Evolutionary conservation across 768 basidiomycete genomes (phyloP), one percentile per base, ranked within the genome.

Genomic region (Candolleomyces aberdarensis): DNA sequence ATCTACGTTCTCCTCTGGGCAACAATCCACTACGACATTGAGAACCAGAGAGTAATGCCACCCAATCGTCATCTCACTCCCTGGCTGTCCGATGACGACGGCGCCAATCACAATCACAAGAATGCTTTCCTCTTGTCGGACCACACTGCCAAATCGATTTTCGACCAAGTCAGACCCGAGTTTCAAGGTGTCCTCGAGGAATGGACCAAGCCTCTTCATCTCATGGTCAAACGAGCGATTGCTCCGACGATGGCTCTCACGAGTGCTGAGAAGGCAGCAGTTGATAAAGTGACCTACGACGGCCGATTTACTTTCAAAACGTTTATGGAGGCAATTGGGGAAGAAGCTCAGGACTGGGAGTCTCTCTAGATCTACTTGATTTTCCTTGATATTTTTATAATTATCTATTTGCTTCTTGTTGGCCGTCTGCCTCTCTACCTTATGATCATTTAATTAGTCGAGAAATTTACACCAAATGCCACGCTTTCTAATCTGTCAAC

Each of bases 1-100:
- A 57, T 66, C 39, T 68, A 70, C 36, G 61, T 72, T 39, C 63
- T 70, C 14, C 13, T 70, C 19, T 69, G 66, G 67, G 66, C 64
- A 1, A 59, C 61, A 4, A 44, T 64, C 3, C 57, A 40, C 29
- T 58, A 58, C 36, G 44, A 58, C n/a, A 3, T 58, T 3, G 13
- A 32, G 11, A 39, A 54, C 20, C 20, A 39, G 31, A 9, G 3
- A 31, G 2, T 3, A n/a, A 14, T 54, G 19, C 15, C 13, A 1
- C 41, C 41, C 13, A 43, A 43, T 43, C 41, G 2, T 13, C 41
- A 26, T 3, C 2, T 26, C 41, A 1, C 2, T 43, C 2, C 1
- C 11, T 43, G 41, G n/a, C 3, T 43, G 41, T 11, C 11, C 41
- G n/a, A n/a, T 11, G 41, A 43, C 11, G 41, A 43, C 5, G 5